phyloP scores from a whole-genome alignment of 352 stramenopile species.

The Phytopythium sindhum region DNA sequence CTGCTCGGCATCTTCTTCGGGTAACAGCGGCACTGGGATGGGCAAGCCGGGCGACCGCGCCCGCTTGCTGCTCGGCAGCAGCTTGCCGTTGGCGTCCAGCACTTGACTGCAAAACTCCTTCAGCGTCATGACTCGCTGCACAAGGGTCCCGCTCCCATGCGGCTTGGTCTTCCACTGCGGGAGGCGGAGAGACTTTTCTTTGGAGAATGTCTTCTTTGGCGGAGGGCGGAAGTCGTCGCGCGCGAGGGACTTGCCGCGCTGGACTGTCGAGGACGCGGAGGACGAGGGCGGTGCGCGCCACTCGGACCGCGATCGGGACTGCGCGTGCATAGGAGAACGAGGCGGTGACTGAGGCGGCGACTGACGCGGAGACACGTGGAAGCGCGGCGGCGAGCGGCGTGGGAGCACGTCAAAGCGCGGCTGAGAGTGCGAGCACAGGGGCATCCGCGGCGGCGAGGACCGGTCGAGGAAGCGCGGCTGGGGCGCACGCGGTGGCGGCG shows the following conservation, averaged over 20 bases:
- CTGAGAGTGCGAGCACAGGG: background rate
- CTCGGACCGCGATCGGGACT: background rate
- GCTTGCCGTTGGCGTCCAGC: background rate
- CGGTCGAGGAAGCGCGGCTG: background rate
- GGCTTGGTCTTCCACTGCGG: background rate
- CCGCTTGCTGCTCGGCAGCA: background rate
- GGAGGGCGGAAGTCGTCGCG: background rate
- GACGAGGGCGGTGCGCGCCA: background rate
- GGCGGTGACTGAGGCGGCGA: background rate
- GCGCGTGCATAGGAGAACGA: background rate
- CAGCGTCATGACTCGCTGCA: background rate
- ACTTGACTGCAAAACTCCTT: background rate
- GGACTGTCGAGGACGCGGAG: background rate
- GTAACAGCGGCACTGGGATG: slow-evolving; percentile 3
- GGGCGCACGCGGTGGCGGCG: background rate
- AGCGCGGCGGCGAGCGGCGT: background rate
- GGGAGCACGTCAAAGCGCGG: too few relatives aligned
- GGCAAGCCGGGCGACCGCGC: background rate
- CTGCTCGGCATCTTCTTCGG: slow-evolving; percentile 18
- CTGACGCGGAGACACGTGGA: background rate
- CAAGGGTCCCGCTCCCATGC: background rate
- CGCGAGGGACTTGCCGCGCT: background rate
- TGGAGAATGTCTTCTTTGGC: background rate
- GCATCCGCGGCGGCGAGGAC: background rate
- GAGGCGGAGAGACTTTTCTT: too few relatives aligned